Conservation (phyloP, 202 grass and related monocot genomes). For the Schoenoplectus tabernaemontani region DNA sequence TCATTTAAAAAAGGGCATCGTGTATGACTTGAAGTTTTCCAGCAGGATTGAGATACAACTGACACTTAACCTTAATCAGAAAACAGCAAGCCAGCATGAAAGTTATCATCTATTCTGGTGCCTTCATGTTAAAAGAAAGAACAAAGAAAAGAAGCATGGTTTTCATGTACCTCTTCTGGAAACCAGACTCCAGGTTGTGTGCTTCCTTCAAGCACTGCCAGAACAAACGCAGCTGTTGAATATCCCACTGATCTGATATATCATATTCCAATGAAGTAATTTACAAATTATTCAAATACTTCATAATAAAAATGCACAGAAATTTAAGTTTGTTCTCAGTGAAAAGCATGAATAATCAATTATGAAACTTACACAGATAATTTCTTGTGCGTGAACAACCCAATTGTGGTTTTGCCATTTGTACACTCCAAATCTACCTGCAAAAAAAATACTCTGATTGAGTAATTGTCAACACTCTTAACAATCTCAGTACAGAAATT, state of each 20-base stretch:
- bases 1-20: neutral
- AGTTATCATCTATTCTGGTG: neutral
- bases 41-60: neutral
- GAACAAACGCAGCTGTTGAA: slow-evolving; percentile 46
- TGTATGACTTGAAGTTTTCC: neutral
- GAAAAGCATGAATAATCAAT: neutral
- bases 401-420: slow-evolving; percentile 63
- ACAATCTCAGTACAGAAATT: neutral
- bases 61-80: neutral
- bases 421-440: slow-evolving; percentile 87
- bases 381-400: slow-evolving; percentile 78
- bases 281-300: neutral
- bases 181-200: slow-evolving; percentile 82
- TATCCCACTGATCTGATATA: slow-evolving; percentile 59
- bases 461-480: neutral
- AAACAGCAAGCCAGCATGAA: neutral
- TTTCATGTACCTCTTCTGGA: slow-evolving; percentile 58
- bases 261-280: neutral
- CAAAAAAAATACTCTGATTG: slow-evolving; percentile 4
- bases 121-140: neutral
- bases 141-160: neutral
- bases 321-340: neutral
- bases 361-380: slow-evolving; percentile 66
- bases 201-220: slow-evolving; percentile 80
- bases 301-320: neutral